These are phyloP conservation scores for Eucalyptus tenuipes DNA, from an alignment of 345 rosid genomes.

Conservation along the genomic window DNA sequence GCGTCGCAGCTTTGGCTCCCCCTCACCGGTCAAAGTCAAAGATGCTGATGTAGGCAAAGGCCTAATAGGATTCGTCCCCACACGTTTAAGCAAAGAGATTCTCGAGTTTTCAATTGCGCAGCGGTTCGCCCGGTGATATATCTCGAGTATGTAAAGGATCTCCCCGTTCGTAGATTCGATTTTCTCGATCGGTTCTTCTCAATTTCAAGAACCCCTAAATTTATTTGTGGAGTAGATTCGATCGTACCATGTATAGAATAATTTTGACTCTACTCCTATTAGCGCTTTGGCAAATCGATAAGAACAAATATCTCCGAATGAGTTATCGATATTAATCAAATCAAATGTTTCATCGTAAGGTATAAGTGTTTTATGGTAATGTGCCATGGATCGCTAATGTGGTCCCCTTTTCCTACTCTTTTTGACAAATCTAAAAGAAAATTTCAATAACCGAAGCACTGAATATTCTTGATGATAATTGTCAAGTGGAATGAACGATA, in stretches of 20 bases:
- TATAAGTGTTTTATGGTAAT: background rate
- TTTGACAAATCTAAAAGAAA: background rate
- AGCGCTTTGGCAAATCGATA: fast-evolving
- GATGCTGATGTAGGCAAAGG: background rate
- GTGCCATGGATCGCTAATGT: background rate
- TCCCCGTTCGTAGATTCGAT: background rate
- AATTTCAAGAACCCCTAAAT: background rate
- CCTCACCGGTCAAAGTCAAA: background rate
- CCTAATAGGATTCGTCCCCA: background rate
- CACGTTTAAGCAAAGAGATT: background rate
- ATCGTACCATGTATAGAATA: fast-evolving
- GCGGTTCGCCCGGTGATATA: background rate
- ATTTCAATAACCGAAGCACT: background rate
- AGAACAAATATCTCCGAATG: fast-evolving
- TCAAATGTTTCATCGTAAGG: background rate
- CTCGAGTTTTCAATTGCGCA: background rate
- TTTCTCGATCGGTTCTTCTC: background rate
- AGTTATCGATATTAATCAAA: fast-evolving
- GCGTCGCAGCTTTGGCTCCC: background rate
- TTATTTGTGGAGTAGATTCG: background rate
- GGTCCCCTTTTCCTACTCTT: background rate
- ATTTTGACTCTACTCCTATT: fast-evolving
- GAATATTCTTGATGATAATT: background rate
- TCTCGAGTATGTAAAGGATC: background rate
- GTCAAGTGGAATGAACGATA: background rate